A percentile compares a stretch with the other conserved stretches of the same genome.
Conservation (phyloP, 805 yeast genomes). For the Candida succiphila region DNA sequence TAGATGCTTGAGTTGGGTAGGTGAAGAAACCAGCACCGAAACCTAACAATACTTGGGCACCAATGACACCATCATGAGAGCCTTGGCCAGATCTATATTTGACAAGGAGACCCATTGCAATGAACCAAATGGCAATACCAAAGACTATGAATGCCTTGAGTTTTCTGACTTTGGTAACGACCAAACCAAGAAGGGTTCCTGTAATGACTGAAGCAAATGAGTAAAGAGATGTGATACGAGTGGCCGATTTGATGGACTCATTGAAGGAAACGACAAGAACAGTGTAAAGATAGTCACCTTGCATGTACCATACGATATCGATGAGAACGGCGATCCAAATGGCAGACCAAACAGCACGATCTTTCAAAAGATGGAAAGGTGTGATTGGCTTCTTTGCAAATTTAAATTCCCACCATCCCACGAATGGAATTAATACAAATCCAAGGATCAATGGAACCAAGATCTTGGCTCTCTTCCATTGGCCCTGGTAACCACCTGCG, state of each 20-base stretch:
- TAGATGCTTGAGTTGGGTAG: conserved; percentile 51
- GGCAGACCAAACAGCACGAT: conserved; percentile 73
- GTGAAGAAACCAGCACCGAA: conserved; percentile 70
- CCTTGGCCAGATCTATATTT: conserved; percentile 41
- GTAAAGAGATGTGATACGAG: conserved; percentile 50
- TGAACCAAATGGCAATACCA: conserved; percentile 49
- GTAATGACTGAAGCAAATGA: conserved; percentile 56
- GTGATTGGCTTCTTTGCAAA: conserved; percentile 52
- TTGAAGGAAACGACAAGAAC: conserved; percentile 55
- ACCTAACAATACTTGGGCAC: conserved; percentile 54
- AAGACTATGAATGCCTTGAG: conserved; percentile 50
- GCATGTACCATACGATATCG: conserved; percentile 59
- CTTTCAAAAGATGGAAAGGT: conserved; percentile 48
- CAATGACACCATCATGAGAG: conserved; percentile 50
- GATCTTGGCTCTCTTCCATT: conserved; percentile 53
- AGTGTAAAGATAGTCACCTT: conserved; percentile 58
- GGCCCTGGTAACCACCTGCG: conserved; percentile 50
- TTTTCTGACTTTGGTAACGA: conserved; percentile 38
- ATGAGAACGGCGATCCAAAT: conserved; percentile 45
- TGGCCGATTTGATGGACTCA: conserved; percentile 52
- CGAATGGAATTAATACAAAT: conserved; percentile 46
- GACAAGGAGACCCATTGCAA: conserved; percentile 50
- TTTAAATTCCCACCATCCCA: conserved; percentile 47
- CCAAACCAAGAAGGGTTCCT: conserved; percentile 49
- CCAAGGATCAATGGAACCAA: conserved; percentile 69